Percentiles rank a stretch among this genome's conserved stretches.
Evolutionary conservation across 495 filamentous ascomycete species (phyloP).

Genomic region (Podospora australis): DNA sequence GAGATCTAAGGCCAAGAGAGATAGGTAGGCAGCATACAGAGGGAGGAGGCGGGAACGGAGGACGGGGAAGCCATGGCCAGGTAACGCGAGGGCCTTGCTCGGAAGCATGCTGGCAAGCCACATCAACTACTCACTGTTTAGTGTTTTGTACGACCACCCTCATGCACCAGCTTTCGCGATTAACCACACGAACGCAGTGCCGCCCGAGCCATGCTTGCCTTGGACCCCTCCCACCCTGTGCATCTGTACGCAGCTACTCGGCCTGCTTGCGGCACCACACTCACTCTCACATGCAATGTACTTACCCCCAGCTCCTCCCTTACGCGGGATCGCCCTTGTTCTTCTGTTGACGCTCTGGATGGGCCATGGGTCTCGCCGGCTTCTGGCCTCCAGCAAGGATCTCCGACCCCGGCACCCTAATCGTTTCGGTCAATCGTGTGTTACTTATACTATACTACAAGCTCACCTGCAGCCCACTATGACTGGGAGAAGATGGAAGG

Average conservation of each 20-base stretch:
- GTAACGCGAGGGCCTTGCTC: conserved; percentile 9
- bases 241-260: too few relatives aligned
- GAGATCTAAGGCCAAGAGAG: too few relatives aligned
- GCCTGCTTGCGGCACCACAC: too few relatives aligned
- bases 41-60: neutral
- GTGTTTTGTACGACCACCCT: too few relatives aligned
- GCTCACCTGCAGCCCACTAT: too few relatives aligned
- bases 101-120: conserved; percentile 19
- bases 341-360: neutral
- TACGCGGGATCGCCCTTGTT: neutral
- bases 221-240: too few relatives aligned
- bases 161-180: too few relatives aligned
- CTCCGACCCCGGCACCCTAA: too few relatives aligned
- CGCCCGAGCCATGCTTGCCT: neutral
- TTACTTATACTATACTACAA: too few relatives aligned
- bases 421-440: too few relatives aligned
- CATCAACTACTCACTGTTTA: conserved; percentile 10
- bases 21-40: neutral
- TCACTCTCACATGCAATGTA: too few relatives aligned
- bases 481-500: too few relatives aligned
- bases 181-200: neutral
- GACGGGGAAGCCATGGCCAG: neutral
- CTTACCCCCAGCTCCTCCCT: neutral
- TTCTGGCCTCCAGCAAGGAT: neutral
- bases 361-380: neutral